Evolutionary conservation across 148 eudicot genomes (phyloP).

Genomic region (Fallopia convolvulus): DNA sequence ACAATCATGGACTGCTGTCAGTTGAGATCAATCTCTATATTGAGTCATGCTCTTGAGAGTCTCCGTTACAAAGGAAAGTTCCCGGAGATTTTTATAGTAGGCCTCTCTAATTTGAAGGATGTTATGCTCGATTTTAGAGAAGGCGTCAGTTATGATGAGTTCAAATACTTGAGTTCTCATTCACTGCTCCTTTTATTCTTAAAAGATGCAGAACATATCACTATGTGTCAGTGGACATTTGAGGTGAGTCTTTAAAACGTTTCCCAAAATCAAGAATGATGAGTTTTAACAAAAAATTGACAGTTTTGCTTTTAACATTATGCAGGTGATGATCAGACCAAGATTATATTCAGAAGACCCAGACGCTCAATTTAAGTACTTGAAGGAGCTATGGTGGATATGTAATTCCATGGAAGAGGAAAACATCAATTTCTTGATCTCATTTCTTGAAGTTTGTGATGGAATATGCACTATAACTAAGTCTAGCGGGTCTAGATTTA

Average conservation of each 20-base stretch:
- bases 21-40: conserved; percentile 5
- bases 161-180: background rate
- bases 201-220: background rate
- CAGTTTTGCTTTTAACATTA: background rate
- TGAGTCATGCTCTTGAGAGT: conserved; percentile 10
- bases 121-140: conserved; percentile 19
- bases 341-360: background rate
- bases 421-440: conserved; percentile 8
- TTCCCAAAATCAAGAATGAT: background rate
- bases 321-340: conserved; percentile 1
- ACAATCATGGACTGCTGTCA: conserved; percentile 12
- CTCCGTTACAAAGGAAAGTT: conserved; percentile 7
- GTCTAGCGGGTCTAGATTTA: no score
- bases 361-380: background rate
- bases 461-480: no score
- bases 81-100: conserved; percentile 12
- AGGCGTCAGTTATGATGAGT: conserved; percentile 6
- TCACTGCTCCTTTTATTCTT: background rate
- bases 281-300: background rate
- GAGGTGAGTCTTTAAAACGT: background rate
- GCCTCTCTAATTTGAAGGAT: conserved; percentile 7
- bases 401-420: conserved; percentile 8
- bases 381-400: conserved; percentile 25
- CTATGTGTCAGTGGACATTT: conserved; percentile 5
- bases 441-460: conserved; percentile 15